Percentiles rank a stretch among this genome's conserved stretches.
These are phyloP conservation scores for Chlorophyllum brunneum DNA, from an alignment of 768 basidiomycete genomes.

Conservation along the genomic window DNA sequence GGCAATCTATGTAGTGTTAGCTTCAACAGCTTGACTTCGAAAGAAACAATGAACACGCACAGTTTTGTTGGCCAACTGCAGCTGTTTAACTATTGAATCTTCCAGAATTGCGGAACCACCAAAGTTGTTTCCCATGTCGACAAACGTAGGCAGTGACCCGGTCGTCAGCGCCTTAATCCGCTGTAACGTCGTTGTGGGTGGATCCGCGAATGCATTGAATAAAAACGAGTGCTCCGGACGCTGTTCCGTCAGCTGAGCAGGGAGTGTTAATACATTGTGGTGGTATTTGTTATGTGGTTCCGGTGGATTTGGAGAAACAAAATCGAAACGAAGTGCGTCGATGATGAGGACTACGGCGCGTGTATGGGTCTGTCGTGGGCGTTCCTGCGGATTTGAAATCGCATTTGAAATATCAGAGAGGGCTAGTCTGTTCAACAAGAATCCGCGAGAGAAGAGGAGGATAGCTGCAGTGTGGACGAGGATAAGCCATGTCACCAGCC, in stretches of 20 bases:
- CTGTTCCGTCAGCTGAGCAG: slow-evolving; percentile 59
- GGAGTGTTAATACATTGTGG: slow-evolving; percentile 81
- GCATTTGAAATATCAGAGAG: slow-evolving; percentile 54
- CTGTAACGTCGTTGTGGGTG: slow-evolving; percentile 93
- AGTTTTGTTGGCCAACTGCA: slow-evolving; percentile 53
- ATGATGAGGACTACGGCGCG: slow-evolving; percentile 85
- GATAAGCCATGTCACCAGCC: slow-evolving; percentile 42
- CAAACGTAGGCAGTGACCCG: slow-evolving; percentile 91
- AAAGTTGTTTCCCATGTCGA: slow-evolving; percentile 92
- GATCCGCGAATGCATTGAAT: slow-evolving; percentile 88
- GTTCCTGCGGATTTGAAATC: slow-evolving; percentile 31
- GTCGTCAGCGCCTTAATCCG: slow-evolving; percentile 94
- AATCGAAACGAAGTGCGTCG: slow-evolving; percentile 93
- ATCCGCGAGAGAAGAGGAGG: slow-evolving; percentile 89
- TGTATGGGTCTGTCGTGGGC: slow-evolving; percentile 62
- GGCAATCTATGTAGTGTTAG: slow-evolving; percentile 48
- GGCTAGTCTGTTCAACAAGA: slow-evolving; percentile 78
- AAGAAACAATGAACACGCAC: slow-evolving; percentile 28
- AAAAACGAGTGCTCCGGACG: slow-evolving; percentile 76
- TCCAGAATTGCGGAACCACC: slow-evolving; percentile 83
- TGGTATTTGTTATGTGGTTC: slow-evolving; percentile 61
- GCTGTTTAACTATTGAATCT: slow-evolving; percentile 82
- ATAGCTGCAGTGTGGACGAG: slow-evolving; percentile 74
- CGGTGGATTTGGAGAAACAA: slow-evolving; percentile 71
- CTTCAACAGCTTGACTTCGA: slow-evolving; percentile 5